Conservation (phyloP, 208 protist genomes). For the Wallacemonas rigidus region DNA sequence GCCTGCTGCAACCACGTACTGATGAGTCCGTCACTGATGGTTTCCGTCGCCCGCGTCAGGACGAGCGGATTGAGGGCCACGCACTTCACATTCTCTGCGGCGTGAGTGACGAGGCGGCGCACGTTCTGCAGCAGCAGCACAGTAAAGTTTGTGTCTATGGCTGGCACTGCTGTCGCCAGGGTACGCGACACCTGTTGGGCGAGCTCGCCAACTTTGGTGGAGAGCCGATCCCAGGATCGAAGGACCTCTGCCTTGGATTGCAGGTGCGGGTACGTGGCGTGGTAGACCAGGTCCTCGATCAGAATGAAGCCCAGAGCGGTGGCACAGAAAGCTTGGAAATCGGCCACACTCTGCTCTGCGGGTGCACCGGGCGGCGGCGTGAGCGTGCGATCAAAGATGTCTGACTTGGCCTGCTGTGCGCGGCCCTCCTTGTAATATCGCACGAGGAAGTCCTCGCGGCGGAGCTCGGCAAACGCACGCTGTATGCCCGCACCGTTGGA, state of each 20-base stretch:
- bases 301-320: constrained; percentile 83
- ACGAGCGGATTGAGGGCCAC: constrained; percentile 70
- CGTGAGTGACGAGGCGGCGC: constrained; percentile 58
- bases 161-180: constrained; percentile 41
- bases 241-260: constrained; percentile 80
- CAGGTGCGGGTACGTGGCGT: constrained; percentile 77
- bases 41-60: constrained; percentile 75
- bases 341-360: constrained; percentile 42
- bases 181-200: constrained; percentile 44
- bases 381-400: constrained; percentile 57
- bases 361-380: not conserved
- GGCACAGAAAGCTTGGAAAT: constrained; percentile 64
- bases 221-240: constrained; percentile 72
- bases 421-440: constrained; percentile 77
- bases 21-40: constrained; percentile 75
- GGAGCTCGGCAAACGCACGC: constrained; percentile 77
- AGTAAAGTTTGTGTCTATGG: constrained; percentile 57
- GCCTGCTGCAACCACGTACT: constrained; percentile 82
- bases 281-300: constrained; percentile 83
- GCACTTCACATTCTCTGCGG: constrained; percentile 63
- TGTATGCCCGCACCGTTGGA: constrained; percentile 77
- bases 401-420: constrained; percentile 64
- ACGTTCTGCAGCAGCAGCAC: constrained; percentile 63
- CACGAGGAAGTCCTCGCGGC: constrained; percentile 70
- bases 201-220: constrained; percentile 48